Conservation (phyloP, 768 basidiomycete species). For the Mycena maculata region DNA sequence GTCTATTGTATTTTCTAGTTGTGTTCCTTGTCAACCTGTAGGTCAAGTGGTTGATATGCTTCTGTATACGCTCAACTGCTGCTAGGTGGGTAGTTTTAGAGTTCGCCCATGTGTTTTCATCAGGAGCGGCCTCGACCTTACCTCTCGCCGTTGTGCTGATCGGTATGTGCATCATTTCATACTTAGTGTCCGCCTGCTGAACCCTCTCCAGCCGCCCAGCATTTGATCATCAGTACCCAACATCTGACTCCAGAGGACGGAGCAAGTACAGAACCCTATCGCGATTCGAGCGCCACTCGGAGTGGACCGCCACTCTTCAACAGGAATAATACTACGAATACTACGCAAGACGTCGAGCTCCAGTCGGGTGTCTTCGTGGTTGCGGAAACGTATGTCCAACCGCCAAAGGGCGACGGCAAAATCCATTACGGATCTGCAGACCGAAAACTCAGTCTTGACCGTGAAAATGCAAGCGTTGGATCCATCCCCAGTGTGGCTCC, state of each 20-base stretch:
- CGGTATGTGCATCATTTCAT: not conserved
- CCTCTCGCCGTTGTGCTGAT: conserved; percentile 25
- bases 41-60: not conserved
- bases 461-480: not conserved
- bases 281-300: not conserved
- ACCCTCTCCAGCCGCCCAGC: conserved; percentile 17
- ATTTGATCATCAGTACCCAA: conserved; percentile 33
- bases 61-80: conserved; percentile 7
- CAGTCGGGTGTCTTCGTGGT: conserved; percentile 14
- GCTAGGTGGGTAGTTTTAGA: conserved; percentile 18
- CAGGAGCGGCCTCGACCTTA: conserved; percentile 20
- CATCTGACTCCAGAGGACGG: not conserved
- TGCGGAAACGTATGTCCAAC: not conserved
- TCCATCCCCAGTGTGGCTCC: too few relatives aligned
- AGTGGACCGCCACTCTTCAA: conserved; percentile 21
- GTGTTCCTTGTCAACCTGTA: conserved; percentile 26
- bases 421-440: not conserved
- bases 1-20: conserved; percentile 15
- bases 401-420: not conserved
- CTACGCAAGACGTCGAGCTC: conserved; percentile 8
- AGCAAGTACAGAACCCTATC: not conserved
- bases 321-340: not conserved
- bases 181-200: not conserved
- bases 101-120: not conserved
- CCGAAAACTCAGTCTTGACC: not conserved